Evolutionary conservation across 164 flowering plant genomes (phyloP).

Genomic region (Dillenia suffruticosa): DNA sequence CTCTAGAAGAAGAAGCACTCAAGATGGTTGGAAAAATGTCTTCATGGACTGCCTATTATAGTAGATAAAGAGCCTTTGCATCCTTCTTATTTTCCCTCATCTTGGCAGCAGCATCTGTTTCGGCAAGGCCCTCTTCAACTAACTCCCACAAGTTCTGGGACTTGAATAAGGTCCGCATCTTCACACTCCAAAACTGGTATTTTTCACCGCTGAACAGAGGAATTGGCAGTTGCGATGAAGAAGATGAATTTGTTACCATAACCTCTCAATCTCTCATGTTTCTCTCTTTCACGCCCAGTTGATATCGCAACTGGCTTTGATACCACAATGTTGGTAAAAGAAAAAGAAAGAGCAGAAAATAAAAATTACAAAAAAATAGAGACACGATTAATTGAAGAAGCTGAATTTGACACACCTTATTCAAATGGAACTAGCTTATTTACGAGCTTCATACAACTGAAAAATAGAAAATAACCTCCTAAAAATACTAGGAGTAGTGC

Average conservation of each 20-base stretch:
- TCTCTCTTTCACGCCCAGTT: too few species aligned
- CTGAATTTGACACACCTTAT: too few species aligned
- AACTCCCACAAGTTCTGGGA: conserved; percentile 5
- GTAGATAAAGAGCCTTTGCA: conserved; percentile 4
- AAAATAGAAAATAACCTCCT: too few species aligned
- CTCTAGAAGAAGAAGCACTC: conserved; percentile 5
- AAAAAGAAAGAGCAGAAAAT: too few species aligned
- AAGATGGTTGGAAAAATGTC: conserved; percentile 6
- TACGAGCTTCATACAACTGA: too few species aligned
- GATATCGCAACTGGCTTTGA: too few species aligned
- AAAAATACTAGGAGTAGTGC: too few species aligned
- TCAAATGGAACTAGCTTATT: too few species aligned
- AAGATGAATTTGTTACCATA: background rate
- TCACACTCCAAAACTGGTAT: background rate
- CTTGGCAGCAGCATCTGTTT: background rate
- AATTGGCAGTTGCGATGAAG: background rate
- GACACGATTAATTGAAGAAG: too few species aligned
- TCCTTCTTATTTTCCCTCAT: conserved; percentile 7
- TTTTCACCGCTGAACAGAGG: background rate
- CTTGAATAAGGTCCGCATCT: conserved; percentile 2
- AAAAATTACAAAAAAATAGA: too few species aligned
- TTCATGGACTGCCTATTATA: conserved; percentile 8
- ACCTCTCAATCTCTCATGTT: too few species aligned
- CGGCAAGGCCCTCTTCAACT: background rate
- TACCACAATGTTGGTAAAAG: too few species aligned